Percentiles rank a stretch among this genome's conserved stretches.
phyloP scores from a whole-genome alignment of 2,329 filamentous ascomycete species.

The Aureobasidium melanogenum region DNA sequence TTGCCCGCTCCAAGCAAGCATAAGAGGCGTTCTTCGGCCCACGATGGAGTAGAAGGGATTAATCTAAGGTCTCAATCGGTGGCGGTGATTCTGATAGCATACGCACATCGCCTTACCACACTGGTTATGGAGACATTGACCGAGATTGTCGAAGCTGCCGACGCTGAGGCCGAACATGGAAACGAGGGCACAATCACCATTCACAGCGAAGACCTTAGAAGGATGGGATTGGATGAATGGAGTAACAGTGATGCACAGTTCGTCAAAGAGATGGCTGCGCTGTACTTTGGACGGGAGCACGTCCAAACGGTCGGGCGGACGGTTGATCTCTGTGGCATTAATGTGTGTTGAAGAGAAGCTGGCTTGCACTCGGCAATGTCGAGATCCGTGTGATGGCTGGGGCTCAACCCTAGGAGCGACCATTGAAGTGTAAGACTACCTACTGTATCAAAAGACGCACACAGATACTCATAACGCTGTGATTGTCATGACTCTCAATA shows the following conservation, averaged over 20 bases:
- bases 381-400: not conserved
- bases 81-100: slow-evolving; percentile 67
- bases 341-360: slow-evolving; percentile 48
- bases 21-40: not conserved
- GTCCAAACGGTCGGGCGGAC: slow-evolving; percentile 58
- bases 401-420: not conserved
- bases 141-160: slow-evolving; percentile 44
- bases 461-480: not conserved
- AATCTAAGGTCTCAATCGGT: slow-evolving; percentile 41
- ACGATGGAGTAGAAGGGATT: slow-evolving; percentile 38
- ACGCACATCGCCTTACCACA: slow-evolving; percentile 69
- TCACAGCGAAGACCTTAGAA: slow-evolving; percentile 54
- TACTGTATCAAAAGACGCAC: not conserved
- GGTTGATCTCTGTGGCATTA: slow-evolving; percentile 66
- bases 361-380: not conserved
- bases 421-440: not conserved
- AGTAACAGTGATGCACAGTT: slow-evolving; percentile 62
- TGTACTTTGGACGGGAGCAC: slow-evolving; percentile 55
- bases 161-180: slow-evolving; percentile 29
- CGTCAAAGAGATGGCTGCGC: slow-evolving; percentile 50
- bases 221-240: slow-evolving; percentile 73
- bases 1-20: not conserved
- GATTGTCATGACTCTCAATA: not conserved
- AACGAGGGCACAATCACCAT: slow-evolving; percentile 37
- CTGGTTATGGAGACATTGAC: slow-evolving; percentile 54